phyloP scores from a whole-genome alignment of 257 asterid genomes.

The Eucommia ulmoides region DNA sequence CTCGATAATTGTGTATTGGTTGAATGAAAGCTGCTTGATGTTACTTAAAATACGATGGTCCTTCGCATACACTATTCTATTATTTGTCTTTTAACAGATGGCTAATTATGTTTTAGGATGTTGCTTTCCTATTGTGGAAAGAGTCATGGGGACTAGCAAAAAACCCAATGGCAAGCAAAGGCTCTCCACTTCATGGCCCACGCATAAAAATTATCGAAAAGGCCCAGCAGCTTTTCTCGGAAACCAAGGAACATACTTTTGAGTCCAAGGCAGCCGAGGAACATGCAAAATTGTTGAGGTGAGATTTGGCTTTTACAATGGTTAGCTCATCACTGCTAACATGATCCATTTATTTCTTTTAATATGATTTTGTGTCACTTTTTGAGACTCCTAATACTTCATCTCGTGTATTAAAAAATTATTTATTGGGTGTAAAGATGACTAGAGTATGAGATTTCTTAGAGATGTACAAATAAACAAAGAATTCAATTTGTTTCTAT shows the following conservation, averaged over 20 bases:
- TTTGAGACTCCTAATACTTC: no score
- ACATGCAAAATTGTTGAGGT: conserved; percentile 88
- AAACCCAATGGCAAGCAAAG: conserved; percentile 78
- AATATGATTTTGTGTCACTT: no score
- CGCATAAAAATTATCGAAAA: conserved; percentile 71
- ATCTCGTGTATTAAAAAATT: no score
- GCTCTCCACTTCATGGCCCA: conserved; percentile 67
- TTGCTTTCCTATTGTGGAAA: conserved; percentile 70
- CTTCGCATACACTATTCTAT: conserved; percentile 9
- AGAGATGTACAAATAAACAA: no score
- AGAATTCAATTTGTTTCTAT: no score
- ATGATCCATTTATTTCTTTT: no score
- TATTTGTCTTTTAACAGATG: conserved; percentile 5
- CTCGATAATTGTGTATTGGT: no score
- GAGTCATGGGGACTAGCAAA: conserved; percentile 89
- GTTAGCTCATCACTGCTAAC: no score
- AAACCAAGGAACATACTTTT: conserved; percentile 70
- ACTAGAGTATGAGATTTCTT: no score
- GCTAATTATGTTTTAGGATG: conserved; percentile 45
- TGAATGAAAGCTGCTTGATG: no score
- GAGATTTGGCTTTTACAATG: neutral
- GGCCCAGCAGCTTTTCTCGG: conserved; percentile 67
- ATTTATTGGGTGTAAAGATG: no score
- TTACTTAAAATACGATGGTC: no score
- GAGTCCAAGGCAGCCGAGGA: conserved; percentile 99